phyloP scores from a whole-genome alignment of 345 rosid species.

The Laguncularia racemosa region DNA sequence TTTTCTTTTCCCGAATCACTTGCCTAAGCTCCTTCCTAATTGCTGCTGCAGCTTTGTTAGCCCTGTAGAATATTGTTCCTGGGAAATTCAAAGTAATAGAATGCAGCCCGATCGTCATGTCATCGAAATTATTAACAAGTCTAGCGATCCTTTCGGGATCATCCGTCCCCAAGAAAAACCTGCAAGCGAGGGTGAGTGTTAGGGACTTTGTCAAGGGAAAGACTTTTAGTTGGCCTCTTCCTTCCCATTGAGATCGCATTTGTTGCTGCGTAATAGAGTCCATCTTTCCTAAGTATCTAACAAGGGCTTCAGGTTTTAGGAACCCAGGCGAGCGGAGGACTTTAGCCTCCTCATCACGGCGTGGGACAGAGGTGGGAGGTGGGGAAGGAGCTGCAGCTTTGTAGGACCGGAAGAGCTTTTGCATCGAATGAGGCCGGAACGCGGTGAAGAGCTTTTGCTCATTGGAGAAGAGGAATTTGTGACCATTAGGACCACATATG shows the following conservation, averaged over 20 bases:
- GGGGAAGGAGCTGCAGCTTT: slow-evolving; percentile 19
- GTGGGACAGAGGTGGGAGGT: background rate
- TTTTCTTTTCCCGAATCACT: slow-evolving; percentile 32
- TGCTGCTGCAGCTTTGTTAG: slow-evolving; percentile 24
- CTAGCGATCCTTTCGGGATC: slow-evolving; percentile 33
- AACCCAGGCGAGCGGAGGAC: slow-evolving; percentile 29
- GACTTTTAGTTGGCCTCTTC: slow-evolving; percentile 21
- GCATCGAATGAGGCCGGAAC: slow-evolving; percentile 44
- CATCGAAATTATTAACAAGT: slow-evolving; percentile 33
- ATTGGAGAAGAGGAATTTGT: slow-evolving; percentile 49
- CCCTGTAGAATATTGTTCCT: slow-evolving; percentile 32
- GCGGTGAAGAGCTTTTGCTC: slow-evolving; percentile 48
- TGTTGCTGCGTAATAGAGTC: slow-evolving; percentile 39
- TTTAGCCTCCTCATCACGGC: slow-evolving; percentile 22
- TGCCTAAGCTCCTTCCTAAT: slow-evolving; percentile 24
- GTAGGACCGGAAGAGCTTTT: slow-evolving; percentile 38
- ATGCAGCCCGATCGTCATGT: slow-evolving; percentile 37
- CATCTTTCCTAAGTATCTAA: slow-evolving; percentile 38
- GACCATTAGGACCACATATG: slow-evolving; percentile 49
- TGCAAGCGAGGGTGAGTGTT: slow-evolving; percentile 42
- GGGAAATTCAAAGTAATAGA: slow-evolving; percentile 33
- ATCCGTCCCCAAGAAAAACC: slow-evolving; percentile 39
- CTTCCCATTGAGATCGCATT: slow-evolving; percentile 32
- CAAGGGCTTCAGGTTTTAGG: slow-evolving; percentile 47
- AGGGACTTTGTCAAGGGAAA: slow-evolving; percentile 30